Base-by-base conservation (phyloP, 179 eudicot genomes). In the Monotropa hypopitys region DNA sequence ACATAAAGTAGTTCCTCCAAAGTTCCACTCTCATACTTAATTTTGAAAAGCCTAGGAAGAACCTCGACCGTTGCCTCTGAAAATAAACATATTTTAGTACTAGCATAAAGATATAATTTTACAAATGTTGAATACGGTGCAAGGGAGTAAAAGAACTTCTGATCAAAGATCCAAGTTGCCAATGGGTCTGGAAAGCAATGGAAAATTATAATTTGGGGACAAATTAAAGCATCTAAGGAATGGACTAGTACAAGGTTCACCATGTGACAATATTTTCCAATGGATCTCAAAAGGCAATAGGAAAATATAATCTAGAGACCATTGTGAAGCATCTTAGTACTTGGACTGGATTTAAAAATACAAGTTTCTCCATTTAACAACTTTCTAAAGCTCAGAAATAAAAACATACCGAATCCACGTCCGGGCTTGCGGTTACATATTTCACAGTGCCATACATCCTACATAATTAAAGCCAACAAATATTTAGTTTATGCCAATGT, bases 371-470 rank as follows among this genome's bases (percentile, higher is more conserved):
- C 47, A 57, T 12, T 56, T 20, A 51, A 56, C 33, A 45, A 45
- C 15, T 54, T 30, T 43, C 18, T 28, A 71, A 59, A 49, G 30
- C 30, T 15, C 74, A 38, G 21, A 56, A 83, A 49, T 47, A 71
- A 76, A 77, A 70, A 85, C 98, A 42, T 82, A 96, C 99, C 99
- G 83, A 96, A 96, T 62, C 99, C 99, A 82, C 96, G 93, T 70
- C 99, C 99, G 49, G 99, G 99, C 86, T 93, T 96, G 81, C 88
- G 90, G 77, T 89, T 93, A 86, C 99, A 96, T 81, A 96, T 96
- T 88, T 90, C 99, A 83, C 99, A 96, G 72, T 96, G 99, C 99
- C 98, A 96, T 68, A 84, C 97, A 88, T 96, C 99, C 99, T 96
- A 92, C 84, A 83, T 43, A 65, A 77, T 40, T 69, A 0, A 32